phyloP scores from a whole-genome alignment of 768 basidiomycete genomes.

The Suillus fuscotomentosus region DNA sequence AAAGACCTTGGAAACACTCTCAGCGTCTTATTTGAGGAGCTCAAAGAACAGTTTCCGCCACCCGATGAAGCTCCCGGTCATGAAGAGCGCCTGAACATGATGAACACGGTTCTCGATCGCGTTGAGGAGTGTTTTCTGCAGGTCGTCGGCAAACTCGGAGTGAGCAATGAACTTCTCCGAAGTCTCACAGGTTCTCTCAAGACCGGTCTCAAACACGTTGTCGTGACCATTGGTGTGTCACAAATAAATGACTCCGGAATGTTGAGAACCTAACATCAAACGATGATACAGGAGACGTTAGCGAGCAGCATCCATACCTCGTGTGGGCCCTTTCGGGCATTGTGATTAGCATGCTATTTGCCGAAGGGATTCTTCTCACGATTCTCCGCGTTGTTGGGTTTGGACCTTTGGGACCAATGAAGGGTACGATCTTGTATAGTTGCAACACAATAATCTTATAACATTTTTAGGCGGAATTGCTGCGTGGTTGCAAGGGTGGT shows the following conservation, averaged over 20 bases:
- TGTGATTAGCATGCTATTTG: slow-evolving; percentile 6
- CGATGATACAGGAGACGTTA: slow-evolving; percentile 31
- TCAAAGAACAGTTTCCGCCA: slow-evolving; percentile 24
- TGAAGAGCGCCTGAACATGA: slow-evolving; percentile 20
- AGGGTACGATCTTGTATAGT: slow-evolving; percentile 22
- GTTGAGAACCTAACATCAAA: not conserved
- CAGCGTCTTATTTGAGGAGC: slow-evolving; percentile 21
- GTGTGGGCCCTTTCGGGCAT: slow-evolving; percentile 24
- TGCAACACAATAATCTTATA: not conserved
- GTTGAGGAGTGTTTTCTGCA: slow-evolving; percentile 25
- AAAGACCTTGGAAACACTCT: slow-evolving; percentile 16
- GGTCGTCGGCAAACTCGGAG: slow-evolving; percentile 17
- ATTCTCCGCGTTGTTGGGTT: slow-evolving; percentile 36
- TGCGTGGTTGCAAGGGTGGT: not conserved
- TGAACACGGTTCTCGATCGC: slow-evolving; percentile 22
- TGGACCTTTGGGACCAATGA: slow-evolving; percentile 30
- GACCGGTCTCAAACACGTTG: slow-evolving; percentile 19
- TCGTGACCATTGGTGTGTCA: slow-evolving; percentile 24
- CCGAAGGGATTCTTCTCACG: slow-evolving; percentile 26
- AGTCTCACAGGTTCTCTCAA: slow-evolving; percentile 23
- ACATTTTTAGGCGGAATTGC: not conserved
- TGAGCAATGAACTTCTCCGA: slow-evolving; percentile 22
- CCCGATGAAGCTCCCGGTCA: slow-evolving; percentile 32
- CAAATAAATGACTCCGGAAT: too few relatives aligned
- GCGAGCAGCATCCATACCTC: slow-evolving; percentile 35